phyloP scores from a whole-genome alignment of 306 rosid genomes.

The Inga laurina region DNA sequence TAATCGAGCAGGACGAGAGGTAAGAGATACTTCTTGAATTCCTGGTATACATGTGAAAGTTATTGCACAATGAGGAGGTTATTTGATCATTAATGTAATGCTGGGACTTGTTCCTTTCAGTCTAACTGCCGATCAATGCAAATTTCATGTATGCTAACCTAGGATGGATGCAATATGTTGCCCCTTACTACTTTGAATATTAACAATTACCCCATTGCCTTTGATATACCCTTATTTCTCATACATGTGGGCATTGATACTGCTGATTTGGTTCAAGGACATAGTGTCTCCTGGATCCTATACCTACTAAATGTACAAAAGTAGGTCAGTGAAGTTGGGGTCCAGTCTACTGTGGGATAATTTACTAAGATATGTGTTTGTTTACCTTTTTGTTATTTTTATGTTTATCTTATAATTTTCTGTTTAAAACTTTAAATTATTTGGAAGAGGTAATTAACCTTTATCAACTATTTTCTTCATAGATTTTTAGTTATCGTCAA shows the following conservation, averaged over 20 bases:
- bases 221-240: background rate
- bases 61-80: background rate
- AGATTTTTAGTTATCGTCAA: too few species aligned
- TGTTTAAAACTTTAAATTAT: background rate
- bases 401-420: background rate
- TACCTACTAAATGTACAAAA: too few species aligned
- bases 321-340: background rate
- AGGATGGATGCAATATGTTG: background rate
- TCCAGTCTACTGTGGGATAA: background rate
- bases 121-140: background rate
- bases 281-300: background rate
- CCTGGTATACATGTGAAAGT: constrained; percentile 19
- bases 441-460: constrained; percentile 9
- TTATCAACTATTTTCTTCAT: background rate
- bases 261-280: background rate
- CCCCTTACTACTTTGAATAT: background rate
- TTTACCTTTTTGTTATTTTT: background rate
- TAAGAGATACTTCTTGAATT: constrained; percentile 37
- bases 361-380: background rate
- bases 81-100: background rate
- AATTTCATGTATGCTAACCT: background rate
- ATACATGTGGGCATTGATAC: background rate
- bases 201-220: background rate
- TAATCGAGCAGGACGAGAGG: constrained; percentile 99
- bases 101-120: constrained; percentile 1